Evolutionary conservation across 225 moss, liverwort and hornwort species (phyloP), one percentile per base, ranked within the genome.

Genomic region (Marchantia paleacea): DNA sequence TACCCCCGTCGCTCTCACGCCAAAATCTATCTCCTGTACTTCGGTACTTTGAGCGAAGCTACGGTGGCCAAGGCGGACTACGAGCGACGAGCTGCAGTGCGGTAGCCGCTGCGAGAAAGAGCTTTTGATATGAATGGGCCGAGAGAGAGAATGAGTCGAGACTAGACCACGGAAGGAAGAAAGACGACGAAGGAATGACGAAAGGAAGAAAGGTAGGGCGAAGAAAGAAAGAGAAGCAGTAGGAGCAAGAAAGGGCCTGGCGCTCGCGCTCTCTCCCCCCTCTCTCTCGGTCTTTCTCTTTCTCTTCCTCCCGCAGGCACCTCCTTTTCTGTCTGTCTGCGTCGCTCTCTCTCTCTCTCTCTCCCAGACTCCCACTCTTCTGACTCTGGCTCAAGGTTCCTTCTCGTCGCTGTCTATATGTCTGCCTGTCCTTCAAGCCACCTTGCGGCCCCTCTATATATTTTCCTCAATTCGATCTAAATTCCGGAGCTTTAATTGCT

Each of bases 401-500:
- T 52, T 51, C 51, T 15, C 24, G 10, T 11, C 16, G 26, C 68
- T 68, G 11, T 52, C 28, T 20, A 10, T 49, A 47, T 51, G 77
- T 25, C 64, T 78, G 65, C 25, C 78, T 66, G 50, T 15, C 16
- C 14, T 12, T 26, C 0, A 26, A 52, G 31, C 24, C 6, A 10
- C 6, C 52, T 16, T 48, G 18, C 47, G 22, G 52, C 78, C 19
- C 30, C 48, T 65, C 24, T 77, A 66, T 78, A 78, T 78, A 78
- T 78, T 78, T 39, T 78, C 66, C 66, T 14, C 24, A 64, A 78
- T 78, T 78, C 51, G n/a, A 49, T 22, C 39, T 1, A 24, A 78
- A 63, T 78, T 77, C 77, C 30, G 22, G 61, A 47, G 62, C 77
- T 77, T 60, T 78, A 50, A 78, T 49, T 66, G 78, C 78, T 22